phyloP scores from a whole-genome alignment of 2,329 filamentous ascomycete species.

The Tolypocladium endophyticum region DNA sequence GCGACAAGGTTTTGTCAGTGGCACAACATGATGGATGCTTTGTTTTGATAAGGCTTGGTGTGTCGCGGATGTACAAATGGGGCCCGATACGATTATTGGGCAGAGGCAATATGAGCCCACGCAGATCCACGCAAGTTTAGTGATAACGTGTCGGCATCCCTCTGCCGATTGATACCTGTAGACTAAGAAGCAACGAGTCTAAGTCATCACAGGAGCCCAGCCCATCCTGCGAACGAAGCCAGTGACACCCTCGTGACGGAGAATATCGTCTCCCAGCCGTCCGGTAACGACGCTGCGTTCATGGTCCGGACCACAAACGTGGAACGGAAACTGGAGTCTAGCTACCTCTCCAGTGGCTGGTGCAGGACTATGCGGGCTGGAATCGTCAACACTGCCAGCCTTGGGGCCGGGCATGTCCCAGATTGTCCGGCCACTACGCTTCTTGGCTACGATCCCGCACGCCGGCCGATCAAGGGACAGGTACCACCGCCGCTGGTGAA shows the following conservation, averaged over 20 bases:
- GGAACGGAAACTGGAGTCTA: slow-evolving; percentile 43
- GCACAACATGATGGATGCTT: background rate
- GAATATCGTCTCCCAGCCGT: slow-evolving; percentile 44
- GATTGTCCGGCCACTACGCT: slow-evolving; percentile 8
- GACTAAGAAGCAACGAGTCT: slow-evolving; percentile 1
- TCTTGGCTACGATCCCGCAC: slow-evolving; percentile 42
- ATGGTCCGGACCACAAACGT: slow-evolving; percentile 46
- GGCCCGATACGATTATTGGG: background rate
- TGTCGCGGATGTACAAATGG: background rate
- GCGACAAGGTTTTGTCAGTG: background rate
- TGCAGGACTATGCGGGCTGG: background rate
- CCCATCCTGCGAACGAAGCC: slow-evolving; percentile 47
- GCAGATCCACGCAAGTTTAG: background rate
- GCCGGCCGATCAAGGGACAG: slow-evolving; percentile 48
- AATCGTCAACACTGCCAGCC: background rate
- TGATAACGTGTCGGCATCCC: background rate
- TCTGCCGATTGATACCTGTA: background rate
- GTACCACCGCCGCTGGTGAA: slow-evolving; percentile 60
- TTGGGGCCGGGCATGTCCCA: slow-evolving; percentile 3
- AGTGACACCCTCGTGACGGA: slow-evolving; percentile 49
- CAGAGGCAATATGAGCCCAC: background rate
- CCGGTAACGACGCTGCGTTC: slow-evolving; percentile 61
- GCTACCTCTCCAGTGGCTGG: background rate
- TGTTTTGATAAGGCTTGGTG: background rate
- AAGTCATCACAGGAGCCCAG: slow-evolving; percentile 41